Evolutionary conservation across 768 basidiomycete species (phyloP).

Genomic region (Leccinum arenicola): DNA sequence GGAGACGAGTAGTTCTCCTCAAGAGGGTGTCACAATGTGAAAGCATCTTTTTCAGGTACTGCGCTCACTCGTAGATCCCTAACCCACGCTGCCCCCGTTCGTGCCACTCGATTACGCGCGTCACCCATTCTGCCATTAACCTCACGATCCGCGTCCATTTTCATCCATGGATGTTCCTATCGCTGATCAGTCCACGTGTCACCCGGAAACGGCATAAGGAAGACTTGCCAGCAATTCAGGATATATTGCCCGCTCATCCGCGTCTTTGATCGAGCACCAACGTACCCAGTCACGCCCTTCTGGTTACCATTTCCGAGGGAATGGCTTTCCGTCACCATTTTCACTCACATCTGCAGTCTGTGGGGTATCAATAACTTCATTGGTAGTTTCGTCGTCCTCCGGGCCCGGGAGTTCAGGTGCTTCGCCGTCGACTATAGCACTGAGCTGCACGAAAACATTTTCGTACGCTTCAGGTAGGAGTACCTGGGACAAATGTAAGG

Average conservation of each 20-base stretch:
- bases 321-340: conserved; percentile 12
- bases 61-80: conserved; percentile 23
- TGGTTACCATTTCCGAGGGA: conserved; percentile 26
- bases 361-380: conserved; percentile 13
- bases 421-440: conserved; percentile 95
- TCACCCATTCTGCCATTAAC: conserved; percentile 89
- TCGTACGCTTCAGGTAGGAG: conserved; percentile 95
- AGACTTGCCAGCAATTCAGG: conserved; percentile 67
- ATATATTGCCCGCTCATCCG: conserved; percentile 78
- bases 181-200: neutral
- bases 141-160: conserved; percentile 51
- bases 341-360: conserved; percentile 11
- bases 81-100: conserved; percentile 25
- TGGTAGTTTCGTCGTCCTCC: conserved; percentile 37
- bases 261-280: conserved; percentile 77
- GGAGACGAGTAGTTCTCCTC: conserved; percentile 23
- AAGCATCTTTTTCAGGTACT: neutral
- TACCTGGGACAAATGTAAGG: conserved; percentile 43
- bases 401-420: conserved; percentile 73
- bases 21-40: conserved; percentile 9
- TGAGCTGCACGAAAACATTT: conserved; percentile 94
- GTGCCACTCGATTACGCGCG: conserved; percentile 42
- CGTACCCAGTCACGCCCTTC: conserved; percentile 81
- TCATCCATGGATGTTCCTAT: conserved; percentile 78
- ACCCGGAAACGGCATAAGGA: neutral